Conservation (phyloP, 1,284 basidiomycete species). For the Gymnopus androsaceus region DNA sequence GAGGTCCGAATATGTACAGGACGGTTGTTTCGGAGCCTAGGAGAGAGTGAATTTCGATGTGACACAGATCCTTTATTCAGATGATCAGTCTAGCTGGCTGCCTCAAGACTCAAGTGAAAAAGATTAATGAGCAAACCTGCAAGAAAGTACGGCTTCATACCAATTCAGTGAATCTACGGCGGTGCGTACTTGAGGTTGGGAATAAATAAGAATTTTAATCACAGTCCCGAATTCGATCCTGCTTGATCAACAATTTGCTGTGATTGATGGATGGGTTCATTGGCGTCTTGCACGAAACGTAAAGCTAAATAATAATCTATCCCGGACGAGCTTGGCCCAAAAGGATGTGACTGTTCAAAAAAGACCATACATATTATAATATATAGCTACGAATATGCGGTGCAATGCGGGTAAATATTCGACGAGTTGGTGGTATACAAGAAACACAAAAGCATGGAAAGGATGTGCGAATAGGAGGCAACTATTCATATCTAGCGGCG, state of each 20-base stretch:
- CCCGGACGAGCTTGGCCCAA: neutral
- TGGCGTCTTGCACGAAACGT: constrained; percentile 1
- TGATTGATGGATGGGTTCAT: neutral
- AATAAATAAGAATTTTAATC: neutral
- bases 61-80: neutral
- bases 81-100: neutral
- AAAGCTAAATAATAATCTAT: neutral
- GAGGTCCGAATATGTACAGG: too few relatives aligned
- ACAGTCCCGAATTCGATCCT: constrained; percentile 5
- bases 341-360: too few relatives aligned
- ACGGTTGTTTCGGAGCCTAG: constrained; percentile 3
- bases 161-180: constrained; percentile 1
- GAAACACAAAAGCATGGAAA: neutral
- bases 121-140: neutral
- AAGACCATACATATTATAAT: constrained; percentile 15
- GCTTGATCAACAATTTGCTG: constrained; percentile 4
- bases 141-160: neutral
- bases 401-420: neutral
- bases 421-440: constrained; percentile 15
- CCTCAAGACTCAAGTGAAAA: neutral
- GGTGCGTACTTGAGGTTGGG: neutral
- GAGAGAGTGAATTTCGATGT: neutral
- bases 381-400: constrained; percentile 10
- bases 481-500: constrained; percentile 5
- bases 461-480: neutral